A percentile compares a stretch with the other conserved stretches of the same genome.
Conservation (phyloP, 768 basidiomycete species). For the Boletus reticuloceps region DNA sequence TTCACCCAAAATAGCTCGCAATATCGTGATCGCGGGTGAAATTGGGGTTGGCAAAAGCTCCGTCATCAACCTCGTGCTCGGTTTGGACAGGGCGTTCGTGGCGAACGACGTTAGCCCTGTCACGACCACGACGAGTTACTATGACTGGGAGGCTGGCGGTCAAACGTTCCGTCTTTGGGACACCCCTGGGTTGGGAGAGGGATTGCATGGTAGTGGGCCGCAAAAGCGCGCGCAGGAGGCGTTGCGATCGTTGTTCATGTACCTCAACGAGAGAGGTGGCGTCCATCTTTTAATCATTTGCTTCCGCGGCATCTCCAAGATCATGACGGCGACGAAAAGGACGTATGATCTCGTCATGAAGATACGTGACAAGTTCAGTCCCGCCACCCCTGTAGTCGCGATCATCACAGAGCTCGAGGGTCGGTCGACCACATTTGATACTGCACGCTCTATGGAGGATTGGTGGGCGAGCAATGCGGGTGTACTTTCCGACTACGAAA, state of each 20-base stretch:
- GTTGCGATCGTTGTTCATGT: constrained; percentile 18
- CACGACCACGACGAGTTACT: constrained; percentile 10
- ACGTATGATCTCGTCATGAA: constrained; percentile 17
- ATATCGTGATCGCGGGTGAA: constrained; percentile 26
- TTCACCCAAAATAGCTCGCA: constrained; percentile 20
- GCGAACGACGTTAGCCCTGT: constrained; percentile 17
- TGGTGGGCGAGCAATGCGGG: constrained; percentile 38
- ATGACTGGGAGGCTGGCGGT: constrained; percentile 11
- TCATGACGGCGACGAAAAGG: constrained; percentile 15
- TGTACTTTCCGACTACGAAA: constrained; percentile 26
- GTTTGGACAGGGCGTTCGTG: constrained; percentile 17
- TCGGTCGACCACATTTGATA: constrained; percentile 7
- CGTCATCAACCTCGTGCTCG: constrained; percentile 25
- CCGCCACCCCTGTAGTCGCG: constrained; percentile 22
- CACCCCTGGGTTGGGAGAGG: constrained; percentile 30
- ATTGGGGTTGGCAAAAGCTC: constrained; percentile 31
- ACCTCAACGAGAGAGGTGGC: constrained; percentile 21
- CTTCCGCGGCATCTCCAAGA: constrained; percentile 19
- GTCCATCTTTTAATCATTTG: constrained; percentile 28
- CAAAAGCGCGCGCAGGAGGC: constrained; percentile 20
- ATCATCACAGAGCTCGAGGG: constrained; percentile 34
- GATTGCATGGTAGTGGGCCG: constrained; percentile 10
- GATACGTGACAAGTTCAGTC: constrained; percentile 14
- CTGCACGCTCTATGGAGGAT: constrained; percentile 27
- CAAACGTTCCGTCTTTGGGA: constrained; percentile 27